phyloP scores from a whole-genome alignment of 257 asterid species.

The Nicotiana obtusifolia region DNA sequence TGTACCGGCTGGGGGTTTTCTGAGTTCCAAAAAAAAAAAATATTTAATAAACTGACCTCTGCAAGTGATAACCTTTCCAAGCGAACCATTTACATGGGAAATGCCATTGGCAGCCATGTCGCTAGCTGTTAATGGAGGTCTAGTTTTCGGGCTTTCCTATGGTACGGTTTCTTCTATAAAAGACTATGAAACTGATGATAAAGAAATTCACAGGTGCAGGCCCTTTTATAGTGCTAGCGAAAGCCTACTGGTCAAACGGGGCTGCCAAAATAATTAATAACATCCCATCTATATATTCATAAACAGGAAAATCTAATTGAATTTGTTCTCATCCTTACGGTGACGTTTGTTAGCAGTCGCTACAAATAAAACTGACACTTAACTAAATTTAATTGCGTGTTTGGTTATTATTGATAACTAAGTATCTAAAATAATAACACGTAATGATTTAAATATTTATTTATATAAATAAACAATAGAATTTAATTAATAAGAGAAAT shows the following conservation, averaged over 20 bases:
- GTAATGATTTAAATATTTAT: too few species aligned
- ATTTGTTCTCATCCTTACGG: background rate
- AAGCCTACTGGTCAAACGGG: background rate
- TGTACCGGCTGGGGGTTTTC: accelerated
- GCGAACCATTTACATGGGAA: background rate
- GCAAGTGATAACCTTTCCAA: constrained; percentile 10
- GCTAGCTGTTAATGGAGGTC: background rate
- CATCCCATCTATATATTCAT: background rate
- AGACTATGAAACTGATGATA: background rate
- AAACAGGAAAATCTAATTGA: background rate
- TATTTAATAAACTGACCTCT: background rate
- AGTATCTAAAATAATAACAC: too few species aligned
- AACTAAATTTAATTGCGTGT: too few species aligned
- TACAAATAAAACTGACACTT: background rate
- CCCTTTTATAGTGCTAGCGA: background rate
- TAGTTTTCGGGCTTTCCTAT: background rate
- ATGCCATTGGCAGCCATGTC: background rate
- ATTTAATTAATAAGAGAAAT: too few species aligned
- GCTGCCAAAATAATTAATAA: background rate
- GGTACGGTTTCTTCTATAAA: background rate
- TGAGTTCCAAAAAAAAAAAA: background rate
- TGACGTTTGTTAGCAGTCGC: background rate
- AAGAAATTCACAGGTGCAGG: background rate
- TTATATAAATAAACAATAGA: too few species aligned
- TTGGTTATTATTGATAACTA: too few species aligned